Conservation (phyloP, 306 rosid genomes). For the Inga oerstediana region DNA sequence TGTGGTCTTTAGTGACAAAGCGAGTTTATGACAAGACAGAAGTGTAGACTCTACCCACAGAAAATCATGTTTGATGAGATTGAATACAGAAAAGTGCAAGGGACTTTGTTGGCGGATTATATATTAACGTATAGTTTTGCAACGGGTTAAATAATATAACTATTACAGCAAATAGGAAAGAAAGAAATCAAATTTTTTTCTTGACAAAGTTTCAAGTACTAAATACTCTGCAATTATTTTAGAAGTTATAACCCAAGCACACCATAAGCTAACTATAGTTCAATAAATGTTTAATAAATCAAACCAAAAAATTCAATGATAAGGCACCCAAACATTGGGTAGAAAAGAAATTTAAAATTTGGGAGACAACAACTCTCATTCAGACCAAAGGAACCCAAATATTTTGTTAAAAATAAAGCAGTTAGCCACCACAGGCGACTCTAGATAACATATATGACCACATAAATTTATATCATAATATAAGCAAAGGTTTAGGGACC, state of each 20-base stretch:
- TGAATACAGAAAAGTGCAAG: background rate
- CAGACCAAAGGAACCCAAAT: background rate
- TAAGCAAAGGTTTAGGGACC: slow-evolving; percentile 26
- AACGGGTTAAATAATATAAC: background rate
- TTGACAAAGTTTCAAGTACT: slow-evolving; percentile 7
- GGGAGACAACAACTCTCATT: background rate
- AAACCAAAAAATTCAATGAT: slow-evolving; percentile 2
- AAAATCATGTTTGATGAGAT: background rate
- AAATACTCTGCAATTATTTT: slow-evolving; percentile 14
- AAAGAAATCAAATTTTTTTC: background rate
- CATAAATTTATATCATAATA: slow-evolving; percentile 12
- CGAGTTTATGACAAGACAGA: background rate
- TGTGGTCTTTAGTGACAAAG: background rate
- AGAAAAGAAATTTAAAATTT: slow-evolving; percentile 11
- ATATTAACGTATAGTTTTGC: background rate
- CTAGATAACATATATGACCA: background rate
- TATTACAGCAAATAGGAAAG: background rate
- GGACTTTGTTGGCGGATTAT: background rate
- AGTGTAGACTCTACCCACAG: background rate
- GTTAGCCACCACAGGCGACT: background rate
- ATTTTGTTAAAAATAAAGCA: slow-evolving; percentile 5
- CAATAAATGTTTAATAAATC: slow-evolving; percentile 6
- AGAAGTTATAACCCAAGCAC: background rate
- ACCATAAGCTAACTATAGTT: background rate
- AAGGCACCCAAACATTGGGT: slow-evolving; percentile 15